Conservation (phyloP, 1,139 yeast genomes). For the Geotrichum carabidarum region DNA sequence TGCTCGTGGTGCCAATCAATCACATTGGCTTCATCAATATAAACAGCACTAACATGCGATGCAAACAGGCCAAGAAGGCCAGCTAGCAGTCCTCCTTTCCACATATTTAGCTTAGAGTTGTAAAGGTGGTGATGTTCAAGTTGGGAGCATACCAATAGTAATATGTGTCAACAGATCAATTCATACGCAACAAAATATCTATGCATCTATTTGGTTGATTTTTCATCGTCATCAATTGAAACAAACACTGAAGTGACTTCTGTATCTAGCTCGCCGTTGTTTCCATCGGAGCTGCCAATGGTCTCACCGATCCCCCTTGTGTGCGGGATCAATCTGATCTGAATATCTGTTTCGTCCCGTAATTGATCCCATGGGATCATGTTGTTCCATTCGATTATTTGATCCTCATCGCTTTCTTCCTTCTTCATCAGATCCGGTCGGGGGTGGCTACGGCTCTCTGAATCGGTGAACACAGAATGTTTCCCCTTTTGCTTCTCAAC, state of each 20-base stretch:
- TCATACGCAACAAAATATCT: background rate
- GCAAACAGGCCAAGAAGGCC: constrained; percentile 3
- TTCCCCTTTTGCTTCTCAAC: constrained; percentile 1
- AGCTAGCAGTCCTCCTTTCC: constrained; percentile 6
- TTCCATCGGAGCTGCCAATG: background rate
- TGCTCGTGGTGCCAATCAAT: constrained; percentile 32
- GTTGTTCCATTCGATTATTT: constrained; percentile 29
- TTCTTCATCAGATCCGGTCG: constrained; percentile 16
- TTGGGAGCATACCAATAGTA: background rate
- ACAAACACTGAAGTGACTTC: constrained; percentile 5
- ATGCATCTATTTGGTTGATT: background rate
- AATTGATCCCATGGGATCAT: constrained; percentile 30
- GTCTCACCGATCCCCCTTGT: constrained; percentile 21
- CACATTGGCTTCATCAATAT: constrained; percentile 33
- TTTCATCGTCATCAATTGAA: constrained; percentile 10
- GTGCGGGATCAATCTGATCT: constrained; percentile 30
- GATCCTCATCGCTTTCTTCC: constrained; percentile 18
- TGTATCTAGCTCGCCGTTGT: background rate
- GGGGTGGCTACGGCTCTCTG: background rate
- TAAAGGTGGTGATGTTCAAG: constrained; percentile 1
- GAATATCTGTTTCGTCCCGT: constrained; percentile 29
- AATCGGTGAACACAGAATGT: background rate
- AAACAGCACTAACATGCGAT: constrained; percentile 27
- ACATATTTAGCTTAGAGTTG: background rate
- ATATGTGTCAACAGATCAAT: background rate